Conservation (phyloP, 2,329 filamentous ascomycete genomes). For the Xylariaceae sp. region DNA sequence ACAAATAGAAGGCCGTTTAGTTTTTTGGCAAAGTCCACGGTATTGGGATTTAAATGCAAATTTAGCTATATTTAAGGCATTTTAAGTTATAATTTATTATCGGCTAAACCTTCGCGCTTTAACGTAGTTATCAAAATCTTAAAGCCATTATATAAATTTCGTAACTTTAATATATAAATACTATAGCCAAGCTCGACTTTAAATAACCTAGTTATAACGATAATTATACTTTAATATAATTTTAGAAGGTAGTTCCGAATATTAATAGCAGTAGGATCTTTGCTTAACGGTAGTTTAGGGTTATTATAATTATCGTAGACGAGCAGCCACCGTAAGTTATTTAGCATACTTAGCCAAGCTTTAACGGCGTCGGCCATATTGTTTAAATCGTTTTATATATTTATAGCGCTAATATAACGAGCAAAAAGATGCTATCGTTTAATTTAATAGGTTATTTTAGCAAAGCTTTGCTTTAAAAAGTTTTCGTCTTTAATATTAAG, state of each 20-base stretch:
- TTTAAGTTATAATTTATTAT: neutral
- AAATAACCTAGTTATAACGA: constrained; percentile 38
- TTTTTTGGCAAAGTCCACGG: neutral
- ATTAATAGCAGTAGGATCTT: constrained; percentile 8
- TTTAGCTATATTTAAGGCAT: neutral
- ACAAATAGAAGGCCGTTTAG: constrained; percentile 8
- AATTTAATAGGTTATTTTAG: neutral
- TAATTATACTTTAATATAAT: constrained; percentile 37
- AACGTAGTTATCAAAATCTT: constrained; percentile 32
- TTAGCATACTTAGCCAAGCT: constrained; percentile 32
- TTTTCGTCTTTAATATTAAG: constrained; percentile 1
- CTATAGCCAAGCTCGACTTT: constrained; percentile 30
- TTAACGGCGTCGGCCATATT: constrained; percentile 28
- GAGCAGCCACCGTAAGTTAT: constrained; percentile 38
- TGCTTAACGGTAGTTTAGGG: constrained; percentile 22
- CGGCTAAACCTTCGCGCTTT: constrained; percentile 13
- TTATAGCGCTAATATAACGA: neutral
- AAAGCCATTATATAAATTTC: constrained; percentile 28
- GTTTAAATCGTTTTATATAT: neutral
- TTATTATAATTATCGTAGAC: constrained; percentile 42
- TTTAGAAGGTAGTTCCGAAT: constrained; percentile 30
- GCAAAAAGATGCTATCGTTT: neutral
- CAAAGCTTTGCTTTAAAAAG: neutral
- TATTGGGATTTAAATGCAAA: neutral
- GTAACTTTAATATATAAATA: constrained; percentile 34